Evolutionary conservation across 345 rosid species (phyloP).

Genomic region (Angophora floribunda): DNA sequence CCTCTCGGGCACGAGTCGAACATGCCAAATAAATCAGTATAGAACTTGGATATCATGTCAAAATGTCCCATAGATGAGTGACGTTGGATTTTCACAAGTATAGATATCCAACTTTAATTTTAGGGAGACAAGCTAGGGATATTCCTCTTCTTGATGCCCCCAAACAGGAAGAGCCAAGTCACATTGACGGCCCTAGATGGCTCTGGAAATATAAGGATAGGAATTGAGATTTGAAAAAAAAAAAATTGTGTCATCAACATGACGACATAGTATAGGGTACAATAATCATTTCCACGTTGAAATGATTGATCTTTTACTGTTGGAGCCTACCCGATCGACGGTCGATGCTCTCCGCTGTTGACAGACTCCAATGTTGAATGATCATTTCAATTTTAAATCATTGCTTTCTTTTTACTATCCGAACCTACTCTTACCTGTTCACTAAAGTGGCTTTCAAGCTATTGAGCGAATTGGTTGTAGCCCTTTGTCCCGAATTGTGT

Average conservation of each 20-base stretch:
- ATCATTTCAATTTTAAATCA: neutral
- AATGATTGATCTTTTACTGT: neutral
- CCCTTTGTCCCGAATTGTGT: neutral
- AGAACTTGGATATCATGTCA: neutral
- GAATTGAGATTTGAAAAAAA: neutral
- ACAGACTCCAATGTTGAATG: neutral
- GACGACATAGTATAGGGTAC: neutral
- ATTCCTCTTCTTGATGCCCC: neutral
- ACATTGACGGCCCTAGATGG: neutral
- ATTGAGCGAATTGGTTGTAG: neutral
- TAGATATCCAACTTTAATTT: neutral
- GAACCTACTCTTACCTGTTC: neutral
- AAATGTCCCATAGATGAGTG: accelerated
- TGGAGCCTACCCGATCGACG: neutral
- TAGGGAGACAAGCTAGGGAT: neutral
- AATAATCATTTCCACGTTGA: neutral
- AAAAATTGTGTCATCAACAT: neutral
- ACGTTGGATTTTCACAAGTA: accelerated
- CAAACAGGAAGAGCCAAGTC: neutral
- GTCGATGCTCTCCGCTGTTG: neutral
- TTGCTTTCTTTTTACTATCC: neutral
- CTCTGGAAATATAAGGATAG: neutral
- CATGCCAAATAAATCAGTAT: neutral
- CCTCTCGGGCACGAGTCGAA: neutral
- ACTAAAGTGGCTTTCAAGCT: neutral